phyloP scores from a whole-genome alignment of 2,329 filamentous ascomycete genomes.

The Scolecobasidium constrictum region DNA sequence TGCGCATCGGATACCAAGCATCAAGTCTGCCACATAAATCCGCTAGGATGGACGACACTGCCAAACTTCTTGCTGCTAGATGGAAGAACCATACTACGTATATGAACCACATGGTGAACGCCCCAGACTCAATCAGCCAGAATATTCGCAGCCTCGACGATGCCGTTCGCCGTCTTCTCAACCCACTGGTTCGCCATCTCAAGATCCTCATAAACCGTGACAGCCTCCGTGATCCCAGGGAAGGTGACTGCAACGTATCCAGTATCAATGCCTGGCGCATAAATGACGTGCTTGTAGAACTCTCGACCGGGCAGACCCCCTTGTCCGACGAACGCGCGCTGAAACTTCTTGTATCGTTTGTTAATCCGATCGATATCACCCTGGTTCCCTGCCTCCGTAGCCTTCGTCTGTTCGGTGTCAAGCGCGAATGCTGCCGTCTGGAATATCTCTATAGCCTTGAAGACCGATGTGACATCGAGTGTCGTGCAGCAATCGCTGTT shows the following conservation, averaged over 20 bases:
- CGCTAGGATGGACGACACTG: no score
- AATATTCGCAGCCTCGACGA: slow-evolving; percentile 22
- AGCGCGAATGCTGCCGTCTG: slow-evolving; percentile 22
- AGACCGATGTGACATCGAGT: slow-evolving; percentile 22
- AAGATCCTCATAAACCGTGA: no score
- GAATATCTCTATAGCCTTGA: slow-evolving; percentile 26
- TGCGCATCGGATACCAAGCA: no score
- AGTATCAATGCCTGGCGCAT: slow-evolving; percentile 33
- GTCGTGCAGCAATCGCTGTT: neutral
- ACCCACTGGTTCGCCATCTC: slow-evolving; percentile 25
- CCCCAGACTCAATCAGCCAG: slow-evolving; percentile 22
- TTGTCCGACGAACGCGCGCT: slow-evolving; percentile 33
- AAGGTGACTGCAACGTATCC: slow-evolving; percentile 27
- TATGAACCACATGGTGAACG: no score
- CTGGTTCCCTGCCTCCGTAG: no score
- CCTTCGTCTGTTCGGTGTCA: slow-evolving; percentile 14
- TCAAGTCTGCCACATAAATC: no score
- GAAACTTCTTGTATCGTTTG: slow-evolving; percentile 34
- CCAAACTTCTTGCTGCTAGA: no score
- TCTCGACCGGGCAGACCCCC: slow-evolving; percentile 34
- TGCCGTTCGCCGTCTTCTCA: slow-evolving; percentile 22
- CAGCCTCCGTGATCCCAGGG: slow-evolving; percentile 26
- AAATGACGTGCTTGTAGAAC: slow-evolving; percentile 36
- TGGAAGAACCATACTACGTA: no score
- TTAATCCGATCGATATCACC: slow-evolving; percentile 26